phyloP scores from a whole-genome alignment of 2,329 filamentous ascomycete species.

The Emmonsiellopsis sp. region DNA sequence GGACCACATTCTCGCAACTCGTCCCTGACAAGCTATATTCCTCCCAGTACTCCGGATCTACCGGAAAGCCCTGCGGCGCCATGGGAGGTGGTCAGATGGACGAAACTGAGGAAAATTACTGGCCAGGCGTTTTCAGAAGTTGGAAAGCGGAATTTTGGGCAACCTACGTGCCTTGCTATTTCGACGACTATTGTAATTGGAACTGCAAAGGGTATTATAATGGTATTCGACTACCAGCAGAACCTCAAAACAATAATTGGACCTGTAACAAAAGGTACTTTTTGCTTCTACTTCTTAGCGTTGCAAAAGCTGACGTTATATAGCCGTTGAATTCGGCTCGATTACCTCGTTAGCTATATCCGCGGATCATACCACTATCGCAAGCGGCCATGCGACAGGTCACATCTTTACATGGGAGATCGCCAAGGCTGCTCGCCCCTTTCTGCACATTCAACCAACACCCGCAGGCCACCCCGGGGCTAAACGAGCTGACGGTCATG shows the following conservation, averaged over 20 bases:
- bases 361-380: conserved; percentile 86
- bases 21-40: conserved; percentile 64
- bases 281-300: background rate
- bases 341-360: conserved; percentile 84
- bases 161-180: conserved; percentile 79
- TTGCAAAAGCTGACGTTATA: conserved; percentile 3
- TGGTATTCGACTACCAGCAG: conserved; percentile 97
- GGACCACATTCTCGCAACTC: conserved; percentile 70
- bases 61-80: conserved; percentile 70
- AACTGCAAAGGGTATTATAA: conserved; percentile 85
- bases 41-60: conserved; percentile 47
- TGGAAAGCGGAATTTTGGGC: conserved; percentile 84
- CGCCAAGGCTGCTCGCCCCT: conserved; percentile 69
- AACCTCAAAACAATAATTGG: conserved; percentile 90
- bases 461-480: conserved; percentile 56
- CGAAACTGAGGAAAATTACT: conserved; percentile 79
- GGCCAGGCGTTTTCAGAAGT: conserved; percentile 85
- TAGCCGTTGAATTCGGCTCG: conserved; percentile 81
- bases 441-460: conserved; percentile 75
- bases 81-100: conserved; percentile 98
- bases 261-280: conserved; percentile 73
- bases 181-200: conserved; percentile 83
- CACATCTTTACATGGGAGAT: conserved; percentile 98
- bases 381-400: conserved; percentile 79
- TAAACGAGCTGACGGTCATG: conserved; percentile 70